Base-by-base conservation (phyloP, 1,284 basidiomycete species). In the Ustilago xerochloae region DNA sequence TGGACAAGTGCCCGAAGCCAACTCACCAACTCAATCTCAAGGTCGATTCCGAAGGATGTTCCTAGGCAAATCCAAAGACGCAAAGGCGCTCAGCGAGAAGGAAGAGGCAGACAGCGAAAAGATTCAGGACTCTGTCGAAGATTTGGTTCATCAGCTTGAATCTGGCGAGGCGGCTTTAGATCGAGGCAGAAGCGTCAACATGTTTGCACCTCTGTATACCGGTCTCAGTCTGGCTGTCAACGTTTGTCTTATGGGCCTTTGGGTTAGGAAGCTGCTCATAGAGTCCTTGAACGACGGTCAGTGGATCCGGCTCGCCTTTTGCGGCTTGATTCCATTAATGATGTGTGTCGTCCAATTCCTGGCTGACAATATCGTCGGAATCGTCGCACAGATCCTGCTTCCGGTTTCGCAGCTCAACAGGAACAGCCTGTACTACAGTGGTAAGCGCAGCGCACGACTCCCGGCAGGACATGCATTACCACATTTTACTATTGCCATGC, bases 401-500 rank as follows among this genome's bases (percentile, higher is more conserved):
- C 91, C 91, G 16, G 90, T 92, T 54, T 88, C 90, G 3, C 91
- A 92, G 70, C 90, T 89, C 81, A 16, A 47, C 20, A 9, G 24
- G 18, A 47, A 64, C 65, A 82, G 82, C 83, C 84, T 84, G 81
- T 86, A 84, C 85, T 82, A 58, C 82, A 85, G 66, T 81, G 85
- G 54, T 8, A 24, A 36, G 13, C 6, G 10, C 20, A 22, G 20
- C 22, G 33, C 20, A 26, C 49, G 33, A 2, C 18, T 51, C 7
- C 49, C 28, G 6, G n/a, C 20, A 4, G 15, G 20, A 12, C 18
- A 20, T 74, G 69, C 85, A 2, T 86, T 92, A 2, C 91, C 91
- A 3, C 91, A 91, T 75, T 87, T 92, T 62, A 91, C 91, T 0
- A 87, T 92, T 58, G 89, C 92, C 78, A 88, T 92, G 86, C 91